Conservation (phyloP, 805 yeast species). For the Candida stauntonica region DNA sequence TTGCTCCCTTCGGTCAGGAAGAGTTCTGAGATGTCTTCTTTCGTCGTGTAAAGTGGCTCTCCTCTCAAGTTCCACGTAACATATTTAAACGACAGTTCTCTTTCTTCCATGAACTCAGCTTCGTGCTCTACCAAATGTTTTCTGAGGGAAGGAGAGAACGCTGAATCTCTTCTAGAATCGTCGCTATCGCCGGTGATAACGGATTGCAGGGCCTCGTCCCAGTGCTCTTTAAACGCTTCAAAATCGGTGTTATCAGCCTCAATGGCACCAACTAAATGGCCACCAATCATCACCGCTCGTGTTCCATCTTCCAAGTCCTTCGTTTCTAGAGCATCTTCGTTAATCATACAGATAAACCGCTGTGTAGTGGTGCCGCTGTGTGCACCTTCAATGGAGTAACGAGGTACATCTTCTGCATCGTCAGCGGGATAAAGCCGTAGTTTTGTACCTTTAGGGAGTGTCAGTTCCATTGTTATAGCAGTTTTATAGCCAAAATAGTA, state of each 20-base stretch:
- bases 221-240: slow-evolving; percentile 6
- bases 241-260: not conserved
- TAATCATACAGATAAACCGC: not conserved
- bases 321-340: not conserved
- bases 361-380: not conserved
- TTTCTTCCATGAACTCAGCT: slow-evolving; percentile 18
- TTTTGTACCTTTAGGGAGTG: too few relatives aligned
- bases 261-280: not conserved
- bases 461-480: too few relatives aligned
- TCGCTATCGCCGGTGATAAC: slow-evolving; percentile 6
- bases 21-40: slow-evolving; percentile 18
- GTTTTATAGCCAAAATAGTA: too few relatives aligned
- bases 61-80: slow-evolving; percentile 40
- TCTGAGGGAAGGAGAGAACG: slow-evolving; percentile 11
- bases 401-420: slow-evolving; percentile 24
- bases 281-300: not conserved
- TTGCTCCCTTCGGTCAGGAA: not conserved
- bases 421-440: slow-evolving; percentile 23
- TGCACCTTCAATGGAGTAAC: slow-evolving; percentile 24
- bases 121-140: slow-evolving; percentile 16
- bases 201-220: slow-evolving; percentile 10
- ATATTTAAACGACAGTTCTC: slow-evolving; percentile 24
- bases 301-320: not conserved
- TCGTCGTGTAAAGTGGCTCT: slow-evolving; percentile 20
- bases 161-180: not conserved